phyloP scores from a whole-genome alignment of 192 early-diverging fungal species.

The Entomortierella parvispora region DNA sequence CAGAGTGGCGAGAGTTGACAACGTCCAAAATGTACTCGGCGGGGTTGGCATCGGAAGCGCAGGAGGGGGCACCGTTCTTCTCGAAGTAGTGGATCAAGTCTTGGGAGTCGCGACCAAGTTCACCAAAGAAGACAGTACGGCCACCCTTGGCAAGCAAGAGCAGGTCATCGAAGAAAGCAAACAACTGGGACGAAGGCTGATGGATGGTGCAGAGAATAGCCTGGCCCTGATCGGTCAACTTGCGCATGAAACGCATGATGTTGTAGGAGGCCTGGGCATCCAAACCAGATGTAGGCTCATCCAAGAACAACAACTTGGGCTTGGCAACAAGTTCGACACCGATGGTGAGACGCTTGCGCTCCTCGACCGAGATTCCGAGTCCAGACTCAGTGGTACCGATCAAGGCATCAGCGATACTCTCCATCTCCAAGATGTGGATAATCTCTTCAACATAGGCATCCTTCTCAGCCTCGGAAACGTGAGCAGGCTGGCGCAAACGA shows the following conservation, averaged over 20 bases:
- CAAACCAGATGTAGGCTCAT: constrained; percentile 90
- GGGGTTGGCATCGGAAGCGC: constrained; percentile 74
- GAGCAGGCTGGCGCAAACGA: constrained; percentile 73
- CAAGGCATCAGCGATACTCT: constrained; percentile 74
- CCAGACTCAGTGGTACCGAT: constrained; percentile 77
- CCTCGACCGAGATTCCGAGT: constrained; percentile 86
- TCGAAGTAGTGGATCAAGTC: constrained; percentile 81
- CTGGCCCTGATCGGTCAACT: constrained; percentile 71
- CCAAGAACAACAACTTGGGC: constrained; percentile 85
- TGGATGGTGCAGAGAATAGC: constrained; percentile 88
- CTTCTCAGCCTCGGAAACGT: constrained; percentile 72
- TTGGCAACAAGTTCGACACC: constrained; percentile 85
- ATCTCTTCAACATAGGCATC: constrained; percentile 80
- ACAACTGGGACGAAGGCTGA: constrained; percentile 86
- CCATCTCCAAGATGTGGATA: constrained; percentile 80
- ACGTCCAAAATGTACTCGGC: constrained; percentile 90
- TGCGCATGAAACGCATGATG: constrained; percentile 77
- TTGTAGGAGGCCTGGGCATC: constrained; percentile 83
- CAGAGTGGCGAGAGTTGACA: constrained; percentile 70
- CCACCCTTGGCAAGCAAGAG: constrained; percentile 84
- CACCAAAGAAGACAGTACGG: constrained; percentile 83
- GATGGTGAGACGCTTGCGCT: constrained; percentile 89
- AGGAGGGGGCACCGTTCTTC: constrained; percentile 72
- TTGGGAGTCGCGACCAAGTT: constrained; percentile 73
- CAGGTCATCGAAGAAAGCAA: constrained; percentile 87